phyloP scores from a whole-genome alignment of 345 rosid species.

The Acer yangbiense region DNA sequence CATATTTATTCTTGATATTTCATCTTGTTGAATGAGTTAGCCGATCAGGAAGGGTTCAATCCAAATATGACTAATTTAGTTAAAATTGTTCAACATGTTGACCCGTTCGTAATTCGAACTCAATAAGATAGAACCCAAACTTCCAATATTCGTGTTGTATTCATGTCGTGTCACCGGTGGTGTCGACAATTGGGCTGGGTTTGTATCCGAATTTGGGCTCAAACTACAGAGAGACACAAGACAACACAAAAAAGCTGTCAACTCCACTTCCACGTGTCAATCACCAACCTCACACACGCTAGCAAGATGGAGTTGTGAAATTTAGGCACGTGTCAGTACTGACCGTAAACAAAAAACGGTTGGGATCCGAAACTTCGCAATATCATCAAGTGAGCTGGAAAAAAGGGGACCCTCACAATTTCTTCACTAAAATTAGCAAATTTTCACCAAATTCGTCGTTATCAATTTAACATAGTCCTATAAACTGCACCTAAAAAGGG shows the following conservation, averaged over 20 bases:
- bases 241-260: not conserved
- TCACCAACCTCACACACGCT: not conserved
- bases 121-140: no score
- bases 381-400: not conserved
- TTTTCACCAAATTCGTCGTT: not conserved
- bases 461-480: not conserved
- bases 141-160: no score
- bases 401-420: not conserved
- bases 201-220: no score
- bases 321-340: not conserved
- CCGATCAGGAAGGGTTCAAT: no score
- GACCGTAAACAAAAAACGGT: not conserved
- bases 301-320: not conserved
- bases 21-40: no score
- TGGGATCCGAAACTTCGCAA: slow-evolving; percentile 1
- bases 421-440: not conserved
- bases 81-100: no score
- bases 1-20: no score
- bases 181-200: no score
- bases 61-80: no score
- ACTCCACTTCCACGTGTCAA: not conserved
- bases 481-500: not conserved
- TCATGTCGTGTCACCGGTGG: no score
- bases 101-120: no score
- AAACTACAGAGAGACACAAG: no score